Conservation (phyloP, 1,284 basidiomycete genomes). For the Megacollybia platyphylla region DNA sequence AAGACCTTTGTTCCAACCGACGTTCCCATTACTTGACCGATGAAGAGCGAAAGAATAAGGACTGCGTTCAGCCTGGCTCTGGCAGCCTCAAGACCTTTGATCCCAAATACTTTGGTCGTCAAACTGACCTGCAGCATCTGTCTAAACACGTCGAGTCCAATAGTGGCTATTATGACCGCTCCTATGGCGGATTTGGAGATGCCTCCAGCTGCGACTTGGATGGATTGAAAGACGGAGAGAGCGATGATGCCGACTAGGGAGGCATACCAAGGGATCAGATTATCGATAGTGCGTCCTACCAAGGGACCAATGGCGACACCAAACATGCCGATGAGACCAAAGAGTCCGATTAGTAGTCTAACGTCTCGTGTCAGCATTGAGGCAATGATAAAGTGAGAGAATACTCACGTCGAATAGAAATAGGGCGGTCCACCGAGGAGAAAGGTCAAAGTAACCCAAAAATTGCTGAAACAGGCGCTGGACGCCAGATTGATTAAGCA, state of each 20-base stretch:
- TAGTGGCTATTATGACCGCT: conserved; percentile 31
- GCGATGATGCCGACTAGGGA: conserved; percentile 34
- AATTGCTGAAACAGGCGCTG: conserved; percentile 44
- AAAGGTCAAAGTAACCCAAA: conserved; percentile 68
- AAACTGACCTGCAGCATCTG: conserved; percentile 27
- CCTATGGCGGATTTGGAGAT: conserved; percentile 28
- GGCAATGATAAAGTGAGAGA: background rate
- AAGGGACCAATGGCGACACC: conserved; percentile 1
- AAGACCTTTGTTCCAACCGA: conserved; percentile 51
- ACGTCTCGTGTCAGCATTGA: conserved; percentile 2
- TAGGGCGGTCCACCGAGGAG: conserved; percentile 55
- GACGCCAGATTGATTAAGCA: conserved; percentile 43
- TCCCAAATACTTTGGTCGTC: background rate
- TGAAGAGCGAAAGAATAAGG: conserved; percentile 29
- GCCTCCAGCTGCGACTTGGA: conserved; percentile 46
- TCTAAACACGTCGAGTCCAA: conserved; percentile 30
- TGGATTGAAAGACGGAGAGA: conserved; percentile 31
- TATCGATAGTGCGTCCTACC: conserved; percentile 48
- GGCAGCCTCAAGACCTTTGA: conserved; percentile 10
- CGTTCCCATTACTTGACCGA: conserved; percentile 56
- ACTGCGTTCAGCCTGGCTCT: conserved; percentile 30
- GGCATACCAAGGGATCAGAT: conserved; percentile 54
- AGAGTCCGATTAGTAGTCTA: conserved; percentile 56
- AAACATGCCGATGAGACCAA: conserved; percentile 23
- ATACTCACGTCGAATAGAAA: conserved; percentile 45